These are phyloP conservation scores for Eucalyptus regnans DNA, from an alignment of 345 rosid genomes.

Conservation along the genomic window DNA sequence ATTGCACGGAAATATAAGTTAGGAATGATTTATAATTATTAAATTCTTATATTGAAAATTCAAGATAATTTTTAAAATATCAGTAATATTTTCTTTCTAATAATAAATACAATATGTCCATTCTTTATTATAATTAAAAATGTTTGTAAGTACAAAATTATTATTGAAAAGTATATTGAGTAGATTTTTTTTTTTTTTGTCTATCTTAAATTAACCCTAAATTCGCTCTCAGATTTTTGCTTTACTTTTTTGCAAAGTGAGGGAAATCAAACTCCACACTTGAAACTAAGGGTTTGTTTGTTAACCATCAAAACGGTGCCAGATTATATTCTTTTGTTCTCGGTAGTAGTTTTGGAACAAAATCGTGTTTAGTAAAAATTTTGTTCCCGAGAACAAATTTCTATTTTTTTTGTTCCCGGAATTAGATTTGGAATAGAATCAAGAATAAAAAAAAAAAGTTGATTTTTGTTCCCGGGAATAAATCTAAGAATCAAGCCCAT, in stretches of 20 bases:
- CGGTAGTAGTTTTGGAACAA: too few species aligned
- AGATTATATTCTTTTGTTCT: rapidly evolving
- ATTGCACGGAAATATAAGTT: background rate
- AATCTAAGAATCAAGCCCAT: too few species aligned
- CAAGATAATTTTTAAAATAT: too few species aligned
- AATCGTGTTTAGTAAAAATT: too few species aligned
- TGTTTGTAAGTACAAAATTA: too few species aligned
- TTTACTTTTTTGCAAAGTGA: rapidly evolving
- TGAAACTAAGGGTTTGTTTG: rapidly evolving
- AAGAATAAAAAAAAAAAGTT: too few species aligned
- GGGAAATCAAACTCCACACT: too few species aligned
- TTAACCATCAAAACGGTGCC: rapidly evolving
- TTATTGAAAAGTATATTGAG: background rate
- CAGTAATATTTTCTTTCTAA: background rate
- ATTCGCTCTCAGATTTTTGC: too few species aligned
- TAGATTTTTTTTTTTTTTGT: too few species aligned
- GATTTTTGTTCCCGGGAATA: rapidly evolving
- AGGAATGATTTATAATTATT: background rate
- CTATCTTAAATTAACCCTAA: too few species aligned
- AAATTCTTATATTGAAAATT: background rate
- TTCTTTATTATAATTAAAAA: background rate
- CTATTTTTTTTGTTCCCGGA: rapidly evolving
- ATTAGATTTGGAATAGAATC: too few species aligned
- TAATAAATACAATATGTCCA: background rate
- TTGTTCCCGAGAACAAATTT: rapidly evolving